Conservation (phyloP, 495 filamentous ascomycete genomes). For the Mycothermus thermophilus region DNA sequence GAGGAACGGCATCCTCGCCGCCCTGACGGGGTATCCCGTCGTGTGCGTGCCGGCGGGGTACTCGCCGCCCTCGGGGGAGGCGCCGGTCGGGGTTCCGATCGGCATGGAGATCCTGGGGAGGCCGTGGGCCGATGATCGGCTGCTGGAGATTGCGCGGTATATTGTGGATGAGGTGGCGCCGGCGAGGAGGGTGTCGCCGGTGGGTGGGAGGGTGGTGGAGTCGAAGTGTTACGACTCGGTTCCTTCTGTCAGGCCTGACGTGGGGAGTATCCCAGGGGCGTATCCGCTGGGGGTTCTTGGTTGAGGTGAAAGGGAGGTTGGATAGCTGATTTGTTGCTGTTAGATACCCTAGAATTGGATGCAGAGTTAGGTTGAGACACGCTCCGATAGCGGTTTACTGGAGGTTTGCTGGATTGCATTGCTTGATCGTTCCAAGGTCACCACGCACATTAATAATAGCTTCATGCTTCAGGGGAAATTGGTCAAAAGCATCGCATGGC, state of each 20-base stretch:
- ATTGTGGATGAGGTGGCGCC: constrained; percentile 32
- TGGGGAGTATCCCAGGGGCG: constrained; percentile 22
- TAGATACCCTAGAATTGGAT: no score
- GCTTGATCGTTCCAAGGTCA: no score
- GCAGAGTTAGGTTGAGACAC: no score
- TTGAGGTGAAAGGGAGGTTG: no score
- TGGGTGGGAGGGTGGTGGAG: constrained; percentile 25
- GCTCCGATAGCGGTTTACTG: no score
- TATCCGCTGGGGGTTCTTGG: constrained; percentile 34
- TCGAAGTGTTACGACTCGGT: constrained; percentile 21
- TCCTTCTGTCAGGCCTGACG: constrained; percentile 29
- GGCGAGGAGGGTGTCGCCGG: constrained; percentile 31
- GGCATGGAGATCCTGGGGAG: constrained; percentile 51
- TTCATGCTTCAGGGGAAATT: no score
- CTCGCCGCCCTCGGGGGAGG: constrained; percentile 28
- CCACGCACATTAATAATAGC: no score
- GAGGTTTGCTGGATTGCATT: no score
- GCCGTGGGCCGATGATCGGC: constrained; percentile 36
- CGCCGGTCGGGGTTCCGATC: constrained; percentile 44
- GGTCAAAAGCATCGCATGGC: no score
- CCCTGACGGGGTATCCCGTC: constrained; percentile 48
- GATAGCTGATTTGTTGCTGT: no score
- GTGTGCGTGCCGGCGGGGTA: constrained; percentile 42
- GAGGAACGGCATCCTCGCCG: constrained; percentile 51
- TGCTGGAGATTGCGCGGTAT: constrained; percentile 35